A percentile compares a stretch with the other conserved stretches of the same genome.
Conservation (phyloP, 2,329 filamentous ascomycete genomes). For the Fusarium sp. region DNA sequence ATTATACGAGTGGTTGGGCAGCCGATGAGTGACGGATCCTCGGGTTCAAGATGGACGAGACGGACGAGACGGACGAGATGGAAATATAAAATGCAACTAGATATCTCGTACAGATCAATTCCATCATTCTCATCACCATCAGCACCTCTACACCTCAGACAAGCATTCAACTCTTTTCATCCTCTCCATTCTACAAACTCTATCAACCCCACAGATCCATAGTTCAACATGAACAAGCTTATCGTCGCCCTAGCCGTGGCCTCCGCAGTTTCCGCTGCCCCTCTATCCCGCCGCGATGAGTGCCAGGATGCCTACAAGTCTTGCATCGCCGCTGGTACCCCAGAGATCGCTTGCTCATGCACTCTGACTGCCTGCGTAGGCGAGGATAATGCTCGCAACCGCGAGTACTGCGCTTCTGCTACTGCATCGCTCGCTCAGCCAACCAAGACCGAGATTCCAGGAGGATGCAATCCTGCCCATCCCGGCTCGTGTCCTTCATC, state of each 20-base stretch:
- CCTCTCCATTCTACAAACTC: neutral
- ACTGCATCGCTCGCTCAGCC: constrained; percentile 4
- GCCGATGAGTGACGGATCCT: neutral
- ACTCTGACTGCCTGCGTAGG: neutral
- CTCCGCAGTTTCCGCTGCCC: neutral
- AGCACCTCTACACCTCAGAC: neutral
- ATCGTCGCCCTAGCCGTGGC: neutral
- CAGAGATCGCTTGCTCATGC: neutral
- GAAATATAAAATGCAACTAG: neutral
- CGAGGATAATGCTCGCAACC: neutral
- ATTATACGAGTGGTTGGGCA: neutral
- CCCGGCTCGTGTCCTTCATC: neutral
- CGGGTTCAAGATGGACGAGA: neutral
- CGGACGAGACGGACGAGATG: neutral
- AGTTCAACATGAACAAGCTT: neutral
- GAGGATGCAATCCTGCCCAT: neutral
- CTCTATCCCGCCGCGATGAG: neutral
- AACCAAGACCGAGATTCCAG: constrained; percentile 14
- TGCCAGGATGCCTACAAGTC: neutral
- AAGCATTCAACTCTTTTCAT: too few species aligned
- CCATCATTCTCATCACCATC: neutral
- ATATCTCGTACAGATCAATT: neutral
- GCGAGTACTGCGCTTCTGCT: neutral
- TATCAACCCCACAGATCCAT: too few species aligned
- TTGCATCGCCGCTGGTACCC: neutral